Evolutionary conservation across 1,284 basidiomycete genomes (phyloP).

Genomic region (Fistulina hepatica): DNA sequence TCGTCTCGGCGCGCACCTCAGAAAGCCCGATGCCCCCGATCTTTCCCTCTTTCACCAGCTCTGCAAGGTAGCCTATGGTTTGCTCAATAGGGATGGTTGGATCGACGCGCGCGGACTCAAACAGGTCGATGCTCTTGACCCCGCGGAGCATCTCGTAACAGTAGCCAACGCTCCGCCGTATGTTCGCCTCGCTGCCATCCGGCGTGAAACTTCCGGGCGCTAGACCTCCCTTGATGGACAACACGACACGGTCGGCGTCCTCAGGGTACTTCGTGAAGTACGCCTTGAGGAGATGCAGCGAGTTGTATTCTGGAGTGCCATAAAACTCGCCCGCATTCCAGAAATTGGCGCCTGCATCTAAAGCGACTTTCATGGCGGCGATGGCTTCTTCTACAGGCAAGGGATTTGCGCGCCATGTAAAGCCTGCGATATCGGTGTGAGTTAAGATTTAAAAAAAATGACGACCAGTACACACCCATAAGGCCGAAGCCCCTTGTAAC

Average conservation of each 20-base stretch:
- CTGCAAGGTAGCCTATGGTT: slow-evolving; percentile 23
- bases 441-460: neutral
- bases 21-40: slow-evolving; percentile 42
- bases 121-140: slow-evolving; percentile 39
- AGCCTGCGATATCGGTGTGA: neutral
- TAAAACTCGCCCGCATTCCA: slow-evolving; percentile 11
- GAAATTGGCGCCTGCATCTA: slow-evolving; percentile 7
- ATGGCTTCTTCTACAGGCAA: slow-evolving; percentile 30
- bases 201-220: neutral
- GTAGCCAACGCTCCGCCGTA: slow-evolving; percentile 30
- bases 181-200: slow-evolving; percentile 20
- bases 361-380: slow-evolving; percentile 9
- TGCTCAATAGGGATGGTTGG: slow-evolving; percentile 27
- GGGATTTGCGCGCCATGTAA: slow-evolving; percentile 19
- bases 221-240: slow-evolving; percentile 29
- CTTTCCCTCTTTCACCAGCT: slow-evolving; percentile 32
- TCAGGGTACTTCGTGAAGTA: slow-evolving; percentile 40
- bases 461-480: neutral
- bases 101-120: slow-evolving; percentile 35
- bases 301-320: slow-evolving; percentile 8
- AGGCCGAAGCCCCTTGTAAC: neutral
- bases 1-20: slow-evolving; percentile 37
- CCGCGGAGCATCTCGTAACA: slow-evolving; percentile 32
- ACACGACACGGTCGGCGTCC: slow-evolving; percentile 36
- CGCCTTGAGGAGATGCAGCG: slow-evolving; percentile 2